Percentiles rank a stretch among this genome's conserved stretches.
Evolutionary conservation across 768 basidiomycete species (phyloP).

Genomic region (Termitomyces sp.): DNA sequence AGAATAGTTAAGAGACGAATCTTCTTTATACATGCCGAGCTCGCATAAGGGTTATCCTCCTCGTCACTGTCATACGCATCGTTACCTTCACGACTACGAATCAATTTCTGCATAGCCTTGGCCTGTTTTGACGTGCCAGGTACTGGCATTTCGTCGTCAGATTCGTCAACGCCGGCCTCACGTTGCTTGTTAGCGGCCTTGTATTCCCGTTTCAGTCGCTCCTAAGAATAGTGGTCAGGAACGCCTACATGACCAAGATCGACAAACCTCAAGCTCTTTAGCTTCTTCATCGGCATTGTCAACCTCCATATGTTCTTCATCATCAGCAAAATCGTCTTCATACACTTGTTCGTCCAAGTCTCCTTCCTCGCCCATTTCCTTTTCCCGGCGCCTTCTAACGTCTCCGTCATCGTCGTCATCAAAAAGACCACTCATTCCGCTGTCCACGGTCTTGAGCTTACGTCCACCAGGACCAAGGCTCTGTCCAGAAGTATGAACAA

Average conservation of each 20-base stretch:
- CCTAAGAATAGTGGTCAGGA: conserved; percentile 39
- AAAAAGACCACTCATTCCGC: conserved; percentile 55
- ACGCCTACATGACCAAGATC: neutral
- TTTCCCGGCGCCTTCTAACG: conserved; percentile 41
- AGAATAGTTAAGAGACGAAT: neutral
- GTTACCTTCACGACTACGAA: conserved; percentile 81
- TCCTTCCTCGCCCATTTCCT: conserved; percentile 71
- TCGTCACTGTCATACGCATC: conserved; percentile 81
- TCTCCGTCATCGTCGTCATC: conserved; percentile 66
- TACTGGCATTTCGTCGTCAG: conserved; percentile 64
- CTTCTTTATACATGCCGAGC: conserved; percentile 50
- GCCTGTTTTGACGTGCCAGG: conserved; percentile 61
- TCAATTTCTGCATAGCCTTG: conserved; percentile 81
- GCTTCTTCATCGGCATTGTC: conserved; percentile 82
- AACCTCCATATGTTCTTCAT: conserved; percentile 74
- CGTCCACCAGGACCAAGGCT: conserved; percentile 72
- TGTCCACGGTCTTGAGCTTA: conserved; percentile 64
- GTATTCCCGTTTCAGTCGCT: conserved; percentile 82
- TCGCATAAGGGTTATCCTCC: conserved; percentile 80
- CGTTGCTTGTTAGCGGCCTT: conserved; percentile 71
- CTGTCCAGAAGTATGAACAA: conserved; percentile 47
- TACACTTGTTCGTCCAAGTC: conserved; percentile 80
- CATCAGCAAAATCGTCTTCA: conserved; percentile 84
- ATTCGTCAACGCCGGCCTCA: conserved; percentile 68
- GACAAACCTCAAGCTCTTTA: conserved; percentile 72